These are phyloP conservation scores for Alternaria triticina DNA, from an alignment of 2,329 filamentous ascomycete genomes.

Conservation along the genomic window DNA sequence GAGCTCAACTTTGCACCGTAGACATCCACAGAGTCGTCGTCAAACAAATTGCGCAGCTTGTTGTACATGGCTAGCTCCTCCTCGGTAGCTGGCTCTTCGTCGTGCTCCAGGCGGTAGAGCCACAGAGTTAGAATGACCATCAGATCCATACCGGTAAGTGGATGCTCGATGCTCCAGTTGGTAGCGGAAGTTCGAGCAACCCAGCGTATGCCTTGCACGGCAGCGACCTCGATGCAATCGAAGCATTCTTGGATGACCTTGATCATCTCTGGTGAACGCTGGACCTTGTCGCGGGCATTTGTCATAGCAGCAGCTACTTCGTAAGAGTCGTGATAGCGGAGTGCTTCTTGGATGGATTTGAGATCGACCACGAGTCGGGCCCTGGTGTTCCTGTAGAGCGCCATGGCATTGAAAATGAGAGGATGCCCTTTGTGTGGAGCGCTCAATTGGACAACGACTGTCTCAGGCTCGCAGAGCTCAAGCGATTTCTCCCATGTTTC, in stretches of 20 bases:
- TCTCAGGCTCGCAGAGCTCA: slow-evolving; percentile 90
- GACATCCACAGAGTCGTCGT: slow-evolving; percentile 84
- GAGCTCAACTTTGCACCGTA: slow-evolving; percentile 88
- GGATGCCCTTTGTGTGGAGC: slow-evolving; percentile 96
- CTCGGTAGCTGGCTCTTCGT: slow-evolving; percentile 86
- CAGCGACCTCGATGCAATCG: slow-evolving; percentile 95
- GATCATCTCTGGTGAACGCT: slow-evolving; percentile 96
- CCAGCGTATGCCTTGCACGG: slow-evolving; percentile 93
- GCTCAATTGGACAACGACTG: slow-evolving; percentile 84
- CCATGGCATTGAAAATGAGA: slow-evolving; percentile 97
- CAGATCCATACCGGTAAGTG: slow-evolving; percentile 92
- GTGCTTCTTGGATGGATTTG: slow-evolving; percentile 92
- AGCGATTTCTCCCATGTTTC: slow-evolving; percentile 99
- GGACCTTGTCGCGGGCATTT: slow-evolving; percentile 88
- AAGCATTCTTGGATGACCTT: slow-evolving; percentile 98
- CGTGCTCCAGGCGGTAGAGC: slow-evolving; percentile 99
- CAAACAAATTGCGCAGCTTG: slow-evolving; percentile 87
- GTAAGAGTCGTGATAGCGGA: slow-evolving; percentile 96
- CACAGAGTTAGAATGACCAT: slow-evolving; percentile 98
- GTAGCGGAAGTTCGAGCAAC: slow-evolving; percentile 96
- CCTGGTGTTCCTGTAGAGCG: slow-evolving; percentile 92
- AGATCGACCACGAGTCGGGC: slow-evolving; percentile 92
- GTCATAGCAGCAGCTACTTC: slow-evolving; percentile 98
- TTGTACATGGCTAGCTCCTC: slow-evolving; percentile 90
- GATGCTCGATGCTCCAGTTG: slow-evolving; percentile 99